A percentile compares a stretch with the other conserved stretches of the same genome.
phyloP scores from a whole-genome alignment of 495 filamentous ascomycete genomes.

The Talaromyces borbonicus region DNA sequence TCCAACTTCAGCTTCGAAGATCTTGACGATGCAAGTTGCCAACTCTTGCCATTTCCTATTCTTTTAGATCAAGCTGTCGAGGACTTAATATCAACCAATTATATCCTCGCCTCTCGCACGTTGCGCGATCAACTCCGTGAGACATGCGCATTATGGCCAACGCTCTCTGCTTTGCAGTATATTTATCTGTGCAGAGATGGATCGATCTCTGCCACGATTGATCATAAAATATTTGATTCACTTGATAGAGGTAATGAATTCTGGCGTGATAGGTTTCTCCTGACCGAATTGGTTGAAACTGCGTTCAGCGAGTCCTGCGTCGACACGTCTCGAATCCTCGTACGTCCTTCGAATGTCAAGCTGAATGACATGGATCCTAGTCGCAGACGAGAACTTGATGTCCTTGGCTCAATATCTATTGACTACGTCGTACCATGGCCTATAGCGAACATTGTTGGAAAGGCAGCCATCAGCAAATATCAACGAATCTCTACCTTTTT shows the following conservation, averaged over 20 bases:
- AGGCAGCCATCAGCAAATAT: constrained; percentile 51
- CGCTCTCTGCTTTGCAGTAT: constrained; percentile 56
- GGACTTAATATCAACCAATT: constrained; percentile 59
- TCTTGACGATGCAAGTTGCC: constrained; percentile 12
- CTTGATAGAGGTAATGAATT: constrained; percentile 54
- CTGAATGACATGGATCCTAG: constrained; percentile 6
- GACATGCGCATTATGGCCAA: constrained; percentile 54
- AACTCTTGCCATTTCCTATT: constrained; percentile 63
- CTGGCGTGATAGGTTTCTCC: constrained; percentile 76
- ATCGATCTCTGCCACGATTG: constrained; percentile 48
- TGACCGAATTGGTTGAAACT: constrained; percentile 69
- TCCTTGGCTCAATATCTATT: constrained; percentile 47
- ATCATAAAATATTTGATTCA: constrained; percentile 62
- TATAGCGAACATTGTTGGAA: constrained; percentile 69
- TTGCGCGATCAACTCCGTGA: constrained; percentile 58
- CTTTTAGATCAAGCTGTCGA: constrained; percentile 61
- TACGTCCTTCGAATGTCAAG: constrained; percentile 28
- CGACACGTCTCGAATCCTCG: constrained; percentile 48
- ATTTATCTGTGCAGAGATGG: constrained; percentile 71
- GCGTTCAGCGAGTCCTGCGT: constrained; percentile 48
- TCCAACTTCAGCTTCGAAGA: constrained; percentile 49
- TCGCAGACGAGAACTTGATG: constrained; percentile 31
- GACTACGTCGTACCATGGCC: constrained; percentile 69
- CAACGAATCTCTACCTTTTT: constrained; percentile 63
- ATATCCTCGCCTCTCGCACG: constrained; percentile 53